Percentiles rank a stretch among this genome's conserved stretches.
phyloP scores from a whole-genome alignment of 108 stramenopile species.

The Parmales sp. region DNA sequence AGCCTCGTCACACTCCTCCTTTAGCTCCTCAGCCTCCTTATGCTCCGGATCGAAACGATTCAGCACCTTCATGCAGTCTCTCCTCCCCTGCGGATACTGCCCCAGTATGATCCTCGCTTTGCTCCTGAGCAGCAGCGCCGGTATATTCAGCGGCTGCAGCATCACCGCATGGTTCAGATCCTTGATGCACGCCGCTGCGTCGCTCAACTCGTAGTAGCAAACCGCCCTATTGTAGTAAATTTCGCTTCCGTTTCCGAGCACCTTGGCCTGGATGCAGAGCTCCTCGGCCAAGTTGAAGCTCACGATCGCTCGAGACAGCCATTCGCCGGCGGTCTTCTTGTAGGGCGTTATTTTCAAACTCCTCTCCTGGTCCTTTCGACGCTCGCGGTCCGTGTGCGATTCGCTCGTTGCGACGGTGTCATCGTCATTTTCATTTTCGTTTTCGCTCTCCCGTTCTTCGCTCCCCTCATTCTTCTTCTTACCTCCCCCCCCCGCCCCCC shows the following conservation, averaged over 20 bases:
- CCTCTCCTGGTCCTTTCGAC: neutral
- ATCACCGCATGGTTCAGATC: neutral
- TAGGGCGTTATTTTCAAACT: too few relatives aligned
- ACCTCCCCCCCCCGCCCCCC: neutral
- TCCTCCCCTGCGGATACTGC: conserved; percentile 7
- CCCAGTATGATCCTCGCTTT: neutral
- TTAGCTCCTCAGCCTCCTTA: neutral
- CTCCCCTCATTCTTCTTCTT: neutral
- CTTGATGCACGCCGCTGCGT: neutral
- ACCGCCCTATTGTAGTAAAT: neutral
- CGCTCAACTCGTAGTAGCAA: neutral
- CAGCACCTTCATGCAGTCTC: conserved; percentile 5
- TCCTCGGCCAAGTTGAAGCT: neutral
- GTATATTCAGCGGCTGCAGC: neutral
- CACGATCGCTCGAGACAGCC: neutral
- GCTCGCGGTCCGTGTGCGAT: neutral
- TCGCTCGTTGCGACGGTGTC: neutral
- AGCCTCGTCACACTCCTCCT: conserved; percentile 6
- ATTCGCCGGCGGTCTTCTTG: too few relatives aligned
- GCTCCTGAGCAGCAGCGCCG: neutral
- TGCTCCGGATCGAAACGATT: conserved; percentile 3
- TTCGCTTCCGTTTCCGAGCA: neutral
- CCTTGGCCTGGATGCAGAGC: neutral
- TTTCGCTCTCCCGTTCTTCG: neutral
- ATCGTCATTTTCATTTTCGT: neutral